A percentile compares a stretch with the other conserved stretches of the same genome.
Evolutionary conservation across 1,139 yeast genomes (phyloP).

Genomic region (Hemisphaericaspora xylanilytica): DNA sequence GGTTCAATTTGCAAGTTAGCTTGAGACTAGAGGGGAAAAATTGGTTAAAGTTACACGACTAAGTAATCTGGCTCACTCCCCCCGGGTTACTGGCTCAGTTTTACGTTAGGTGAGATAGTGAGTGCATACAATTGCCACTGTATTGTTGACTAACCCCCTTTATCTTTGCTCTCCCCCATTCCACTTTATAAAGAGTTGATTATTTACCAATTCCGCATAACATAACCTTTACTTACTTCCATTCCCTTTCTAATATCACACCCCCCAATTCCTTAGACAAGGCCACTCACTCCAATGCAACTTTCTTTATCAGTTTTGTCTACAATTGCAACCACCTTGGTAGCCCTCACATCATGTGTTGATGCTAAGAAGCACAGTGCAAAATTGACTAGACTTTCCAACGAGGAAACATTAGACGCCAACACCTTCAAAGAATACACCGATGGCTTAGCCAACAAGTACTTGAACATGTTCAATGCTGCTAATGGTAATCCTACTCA

Average conservation of each 20-base stretch:
- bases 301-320: constrained; percentile 29
- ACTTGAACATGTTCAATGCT: constrained; percentile 53
- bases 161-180: too few relatives aligned
- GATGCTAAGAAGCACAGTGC: constrained; percentile 66
- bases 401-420: constrained; percentile 61
- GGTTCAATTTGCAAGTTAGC: too few relatives aligned
- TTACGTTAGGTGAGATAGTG: too few relatives aligned
- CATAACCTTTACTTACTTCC: background rate
- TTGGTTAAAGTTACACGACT: too few relatives aligned
- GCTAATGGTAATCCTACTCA: constrained; percentile 26
- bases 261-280: too few relatives aligned
- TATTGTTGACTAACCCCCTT: too few relatives aligned
- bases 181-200: too few relatives aligned
- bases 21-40: too few relatives aligned
- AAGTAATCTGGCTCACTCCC: too few relatives aligned
- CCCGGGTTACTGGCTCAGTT: background rate
- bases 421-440: constrained; percentile 62
- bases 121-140: too few relatives aligned
- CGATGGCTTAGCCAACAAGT: constrained; percentile 69
- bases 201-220: too few relatives aligned
- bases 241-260: background rate
- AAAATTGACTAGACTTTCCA: constrained; percentile 61
- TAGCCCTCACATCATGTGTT: constrained; percentile 37
- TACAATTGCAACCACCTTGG: constrained; percentile 53
- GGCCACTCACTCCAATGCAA: constrained; percentile 26